These are phyloP conservation scores for Hanseniaspora valbyensis DNA, from an alignment of 805 yeast genomes.

Conservation along the genomic window DNA sequence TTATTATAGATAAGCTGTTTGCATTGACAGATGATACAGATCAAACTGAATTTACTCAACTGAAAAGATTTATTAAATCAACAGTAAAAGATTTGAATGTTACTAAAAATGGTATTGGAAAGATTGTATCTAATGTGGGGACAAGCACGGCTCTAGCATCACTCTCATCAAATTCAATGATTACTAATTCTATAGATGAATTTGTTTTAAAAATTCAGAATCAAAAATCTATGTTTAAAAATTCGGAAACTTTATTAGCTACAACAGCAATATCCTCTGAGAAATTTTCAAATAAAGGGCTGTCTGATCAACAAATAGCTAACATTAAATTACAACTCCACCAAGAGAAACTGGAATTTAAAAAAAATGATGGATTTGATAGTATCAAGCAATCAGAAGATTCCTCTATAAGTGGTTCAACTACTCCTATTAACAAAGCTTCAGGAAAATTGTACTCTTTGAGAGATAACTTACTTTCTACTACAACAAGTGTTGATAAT, in stretches of 20 bases:
- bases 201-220: conserved; percentile 17
- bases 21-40: conserved; percentile 38
- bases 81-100: conserved; percentile 55
- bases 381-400: too few species aligned
- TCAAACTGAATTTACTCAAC: conserved; percentile 36
- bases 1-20: conserved; percentile 41
- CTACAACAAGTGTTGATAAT: too few species aligned
- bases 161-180: conserved; percentile 29
- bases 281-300: background rate
- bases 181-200: conserved; percentile 32
- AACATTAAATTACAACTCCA: too few species aligned
- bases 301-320: background rate
- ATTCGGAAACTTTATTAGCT: conserved; percentile 11
- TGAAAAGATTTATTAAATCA: conserved; percentile 57
- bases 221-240: conserved; percentile 7
- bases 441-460: too few species aligned
- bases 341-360: too few species aligned
- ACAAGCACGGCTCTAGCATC: conserved; percentile 28
- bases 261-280: background rate
- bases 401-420: too few species aligned
- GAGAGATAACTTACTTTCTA: too few species aligned
- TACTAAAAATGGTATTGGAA: background rate
- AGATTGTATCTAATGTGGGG: conserved; percentile 20
- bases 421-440: too few species aligned
- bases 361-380: too few species aligned